Conservation (phyloP, 805 yeast species). For the Candida rishiriensis region DNA sequence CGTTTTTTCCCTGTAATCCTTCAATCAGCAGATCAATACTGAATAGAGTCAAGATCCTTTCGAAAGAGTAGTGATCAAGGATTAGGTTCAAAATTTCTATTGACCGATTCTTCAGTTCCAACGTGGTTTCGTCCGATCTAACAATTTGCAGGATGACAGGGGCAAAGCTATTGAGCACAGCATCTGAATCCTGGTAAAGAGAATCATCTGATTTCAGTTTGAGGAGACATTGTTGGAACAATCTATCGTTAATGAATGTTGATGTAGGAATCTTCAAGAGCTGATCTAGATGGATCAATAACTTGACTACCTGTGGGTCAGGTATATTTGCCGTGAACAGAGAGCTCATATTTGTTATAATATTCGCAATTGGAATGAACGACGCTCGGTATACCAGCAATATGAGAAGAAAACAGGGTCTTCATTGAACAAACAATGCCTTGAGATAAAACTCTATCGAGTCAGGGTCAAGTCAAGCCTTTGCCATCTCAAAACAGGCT, state of each 20-base stretch:
- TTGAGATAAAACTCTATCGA: no score
- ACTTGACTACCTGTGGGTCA: slow-evolving; percentile 18
- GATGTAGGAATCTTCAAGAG: not conserved
- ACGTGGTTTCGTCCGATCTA: slow-evolving; percentile 20
- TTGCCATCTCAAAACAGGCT: no score
- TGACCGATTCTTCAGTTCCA: slow-evolving; percentile 12
- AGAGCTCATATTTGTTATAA: slow-evolving; percentile 2
- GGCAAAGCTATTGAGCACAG: slow-evolving; percentile 13
- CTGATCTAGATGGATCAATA: slow-evolving; percentile 15
- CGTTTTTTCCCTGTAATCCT: slow-evolving; percentile 26
- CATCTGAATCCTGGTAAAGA: slow-evolving; percentile 8
- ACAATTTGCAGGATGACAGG: slow-evolving; percentile 22
- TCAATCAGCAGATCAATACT: slow-evolving; percentile 23
- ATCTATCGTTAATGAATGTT: slow-evolving; percentile 8
- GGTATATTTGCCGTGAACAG: slow-evolving; percentile 2
- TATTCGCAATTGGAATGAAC: not conserved
- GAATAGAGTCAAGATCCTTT: slow-evolving; percentile 21
- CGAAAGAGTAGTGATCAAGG: slow-evolving; percentile 25
- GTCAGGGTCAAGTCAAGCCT: no score
- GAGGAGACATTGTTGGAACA: slow-evolving; percentile 15
- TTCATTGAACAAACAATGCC: not conserved
- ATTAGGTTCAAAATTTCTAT: slow-evolving; percentile 24
- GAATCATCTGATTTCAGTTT: slow-evolving; percentile 15
- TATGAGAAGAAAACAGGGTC: not conserved
- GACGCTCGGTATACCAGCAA: not conserved